Percentiles rank a stretch among this genome's conserved stretches.
Evolutionary conservation across 2,329 filamentous ascomycete species (phyloP).

Genomic region (Lachnellula hyalina): DNA sequence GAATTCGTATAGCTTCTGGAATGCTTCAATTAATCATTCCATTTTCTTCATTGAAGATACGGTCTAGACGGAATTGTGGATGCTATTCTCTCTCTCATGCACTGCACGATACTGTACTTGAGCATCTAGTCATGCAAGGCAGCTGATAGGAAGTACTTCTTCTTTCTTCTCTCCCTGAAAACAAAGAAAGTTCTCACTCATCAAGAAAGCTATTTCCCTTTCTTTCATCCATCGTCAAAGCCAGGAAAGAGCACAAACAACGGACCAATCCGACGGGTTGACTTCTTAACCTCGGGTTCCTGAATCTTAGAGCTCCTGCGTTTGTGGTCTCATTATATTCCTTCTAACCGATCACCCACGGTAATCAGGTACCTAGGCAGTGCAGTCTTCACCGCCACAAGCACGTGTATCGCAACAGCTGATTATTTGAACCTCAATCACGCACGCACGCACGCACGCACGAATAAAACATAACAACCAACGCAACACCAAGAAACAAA

Average conservation of each 20-base stretch:
- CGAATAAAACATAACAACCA: too few species aligned
- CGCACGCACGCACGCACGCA: not conserved
- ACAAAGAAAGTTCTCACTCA: not conserved
- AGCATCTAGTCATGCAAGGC: not conserved
- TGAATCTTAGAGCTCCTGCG: not conserved
- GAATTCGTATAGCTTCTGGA: not conserved
- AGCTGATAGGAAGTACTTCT: not conserved
- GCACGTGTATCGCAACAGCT: not conserved
- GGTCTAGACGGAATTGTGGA: not conserved
- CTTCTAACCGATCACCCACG: not conserved
- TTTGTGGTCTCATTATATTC: not conserved
- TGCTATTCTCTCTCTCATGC: not conserved
- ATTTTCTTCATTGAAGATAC: not conserved
- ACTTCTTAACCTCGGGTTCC: conserved; percentile 9
- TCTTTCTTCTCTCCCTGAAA: not conserved
- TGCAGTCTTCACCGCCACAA: not conserved
- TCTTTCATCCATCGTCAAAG: not conserved
- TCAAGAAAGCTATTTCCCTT: not conserved
- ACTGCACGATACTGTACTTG: not conserved
- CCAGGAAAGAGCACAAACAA: not conserved
- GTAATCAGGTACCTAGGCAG: not conserved
- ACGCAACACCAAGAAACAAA: not conserved
- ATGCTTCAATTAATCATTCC: not conserved
- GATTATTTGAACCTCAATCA: not conserved
- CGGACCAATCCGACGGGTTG: not conserved